phyloP scores from a whole-genome alignment of 257 asterid species.

The Nicotiana obtusifolia region DNA sequence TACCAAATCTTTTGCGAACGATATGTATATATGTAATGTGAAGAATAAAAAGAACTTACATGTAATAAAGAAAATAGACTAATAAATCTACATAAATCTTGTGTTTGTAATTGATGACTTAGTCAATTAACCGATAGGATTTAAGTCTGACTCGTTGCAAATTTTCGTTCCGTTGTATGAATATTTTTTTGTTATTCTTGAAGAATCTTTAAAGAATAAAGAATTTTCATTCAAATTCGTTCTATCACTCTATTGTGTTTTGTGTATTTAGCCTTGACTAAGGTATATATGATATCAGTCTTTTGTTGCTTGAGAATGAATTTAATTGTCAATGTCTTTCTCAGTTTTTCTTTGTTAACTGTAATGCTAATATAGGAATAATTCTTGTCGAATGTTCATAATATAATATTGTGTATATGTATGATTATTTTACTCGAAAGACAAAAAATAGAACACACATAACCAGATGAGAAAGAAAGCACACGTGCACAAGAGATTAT shows the following conservation, averaged over 20 bases:
- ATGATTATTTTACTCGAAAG: neutral
- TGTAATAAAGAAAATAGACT: neutral
- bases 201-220: neutral
- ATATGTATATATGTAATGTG: too few species aligned
- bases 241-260: too few species aligned
- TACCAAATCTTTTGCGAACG: neutral
- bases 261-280: too few species aligned
- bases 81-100: neutral
- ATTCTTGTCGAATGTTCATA: neutral
- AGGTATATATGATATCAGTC: too few species aligned
- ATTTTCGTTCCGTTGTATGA: neutral
- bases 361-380: neutral
- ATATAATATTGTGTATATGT: neutral
- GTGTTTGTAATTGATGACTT: too few species aligned
- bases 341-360: neutral
- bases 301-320: too few species aligned
- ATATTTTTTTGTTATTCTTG: neutral
- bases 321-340: too few species aligned
- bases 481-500: constrained; percentile 42
- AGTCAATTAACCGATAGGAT: neutral
- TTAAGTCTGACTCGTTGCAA: neutral
- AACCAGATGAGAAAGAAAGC: constrained; percentile 23
- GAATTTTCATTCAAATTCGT: neutral
- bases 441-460: neutral
- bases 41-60: too few species aligned